A percentile compares a stretch with the other conserved stretches of the same genome.
Evolutionary conservation across 345 rosid genomes (phyloP).

Genomic region (thale cress (Arabidopsis thaliana)): DNA sequence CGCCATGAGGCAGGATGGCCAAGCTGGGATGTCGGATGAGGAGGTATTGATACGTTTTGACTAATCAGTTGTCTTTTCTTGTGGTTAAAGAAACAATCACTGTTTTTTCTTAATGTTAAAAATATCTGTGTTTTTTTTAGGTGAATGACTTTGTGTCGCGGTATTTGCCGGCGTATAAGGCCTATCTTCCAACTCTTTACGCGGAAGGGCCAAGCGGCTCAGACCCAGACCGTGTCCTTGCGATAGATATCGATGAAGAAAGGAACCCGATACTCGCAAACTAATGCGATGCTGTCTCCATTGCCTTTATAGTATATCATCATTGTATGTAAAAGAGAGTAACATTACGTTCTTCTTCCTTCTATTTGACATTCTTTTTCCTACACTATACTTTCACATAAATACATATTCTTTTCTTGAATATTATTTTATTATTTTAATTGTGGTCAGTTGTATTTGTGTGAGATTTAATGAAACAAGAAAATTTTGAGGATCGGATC

Average conservation of each 20-base stretch:
- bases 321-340: conserved; percentile 26
- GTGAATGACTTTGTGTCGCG: conserved; percentile 94
- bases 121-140: conserved; percentile 42
- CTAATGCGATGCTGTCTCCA: conserved; percentile 20
- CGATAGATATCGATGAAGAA: conserved; percentile 79
- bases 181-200: conserved; percentile 85
- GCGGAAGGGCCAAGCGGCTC: conserved; percentile 92
- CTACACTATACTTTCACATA: conserved; percentile 5
- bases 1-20: conserved; percentile 88
- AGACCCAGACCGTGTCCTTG: conserved; percentile 60
- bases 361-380: not conserved
- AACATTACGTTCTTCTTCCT: not conserved
- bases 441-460: conserved; percentile 16
- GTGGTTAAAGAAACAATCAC: not conserved
- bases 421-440: not conserved
- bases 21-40: conserved; percentile 87
- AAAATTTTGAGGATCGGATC: not conserved
- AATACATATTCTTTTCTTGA: not conserved
- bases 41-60: conserved; percentile 59
- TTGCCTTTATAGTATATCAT: not conserved
- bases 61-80: conserved; percentile 4
- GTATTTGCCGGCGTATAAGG: conserved; percentile 86
- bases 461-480: conserved; percentile 18
- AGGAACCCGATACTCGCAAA: conserved; percentile 74
- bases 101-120: conserved; percentile 12